These are phyloP conservation scores for Ustilago trichophora DNA, from an alignment of 1,284 basidiomycete genomes.

Conservation along the genomic window DNA sequence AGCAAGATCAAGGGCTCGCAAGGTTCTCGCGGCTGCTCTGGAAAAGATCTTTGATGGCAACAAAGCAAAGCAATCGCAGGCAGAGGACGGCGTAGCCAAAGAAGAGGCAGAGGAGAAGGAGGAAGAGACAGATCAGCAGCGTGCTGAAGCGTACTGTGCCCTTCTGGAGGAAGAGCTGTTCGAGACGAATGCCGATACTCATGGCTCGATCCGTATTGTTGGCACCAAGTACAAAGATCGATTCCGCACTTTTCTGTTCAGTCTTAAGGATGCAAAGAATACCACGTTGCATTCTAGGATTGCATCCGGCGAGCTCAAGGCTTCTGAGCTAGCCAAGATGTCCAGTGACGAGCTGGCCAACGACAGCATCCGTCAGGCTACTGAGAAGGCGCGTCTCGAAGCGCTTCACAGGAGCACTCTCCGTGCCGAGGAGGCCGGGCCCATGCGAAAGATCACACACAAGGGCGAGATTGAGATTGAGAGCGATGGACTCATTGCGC, in stretches of 20 bases:
- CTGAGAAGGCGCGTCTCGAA: slow-evolving; percentile 59
- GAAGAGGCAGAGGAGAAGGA: too few relatives aligned
- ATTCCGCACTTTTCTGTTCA: slow-evolving; percentile 63
- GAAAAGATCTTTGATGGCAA: slow-evolving; percentile 23
- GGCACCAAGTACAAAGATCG: slow-evolving; percentile 58
- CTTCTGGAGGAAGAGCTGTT: slow-evolving; percentile 51
- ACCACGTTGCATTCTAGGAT: slow-evolving; percentile 58
- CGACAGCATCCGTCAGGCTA: slow-evolving; percentile 57
- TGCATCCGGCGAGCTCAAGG: slow-evolving; percentile 46
- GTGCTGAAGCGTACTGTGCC: slow-evolving; percentile 27
- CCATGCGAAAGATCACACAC: slow-evolving; percentile 65
- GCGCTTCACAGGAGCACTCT: slow-evolving; percentile 58
- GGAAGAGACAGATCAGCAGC: slow-evolving; percentile 9
- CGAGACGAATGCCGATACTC: slow-evolving; percentile 38
- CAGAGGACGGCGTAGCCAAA: too few relatives aligned
- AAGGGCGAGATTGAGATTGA: slow-evolving; percentile 66
- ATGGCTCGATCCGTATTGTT: slow-evolving; percentile 20
- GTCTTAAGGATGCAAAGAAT: slow-evolving; percentile 64
- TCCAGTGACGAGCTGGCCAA: slow-evolving; percentile 63
- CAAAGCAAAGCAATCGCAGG: background rate
- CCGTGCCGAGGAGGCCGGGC: slow-evolving; percentile 48
- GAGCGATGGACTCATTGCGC: slow-evolving; percentile 29
- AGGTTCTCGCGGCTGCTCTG: slow-evolving; percentile 25
- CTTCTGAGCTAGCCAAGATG: slow-evolving; percentile 56
- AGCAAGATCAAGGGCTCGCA: slow-evolving; percentile 30